Base-by-base conservation (phyloP, 2,329 filamentous ascomycete genomes). In the Talaromyces sp. region DNA sequence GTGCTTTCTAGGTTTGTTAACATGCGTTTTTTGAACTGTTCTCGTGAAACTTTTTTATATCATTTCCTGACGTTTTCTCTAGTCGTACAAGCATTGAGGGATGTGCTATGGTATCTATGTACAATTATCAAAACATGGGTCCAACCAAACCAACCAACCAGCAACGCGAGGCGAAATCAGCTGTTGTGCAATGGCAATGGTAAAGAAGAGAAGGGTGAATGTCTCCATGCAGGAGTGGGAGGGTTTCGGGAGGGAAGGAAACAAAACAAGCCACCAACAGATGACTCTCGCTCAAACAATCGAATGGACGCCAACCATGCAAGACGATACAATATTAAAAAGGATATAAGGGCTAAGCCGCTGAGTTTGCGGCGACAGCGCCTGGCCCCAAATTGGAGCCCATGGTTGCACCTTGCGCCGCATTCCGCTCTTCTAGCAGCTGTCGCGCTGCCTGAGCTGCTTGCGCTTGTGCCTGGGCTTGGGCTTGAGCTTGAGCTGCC, bases 401-500 rank as follows among this genome's bases (percentile, higher is more conserved):
- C 67, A 67, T 67, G 56, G 69, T 64, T 27, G 69, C 41, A 49
- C 62, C 66, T 59, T 70, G 68, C 35, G 69, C 63, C 35, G 70
- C 63, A 56, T 64, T 60, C 62, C 72, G 71, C 27, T 75, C 74
- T 35, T 64, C 70, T 61, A 73, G 75, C 66, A 77, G 64, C 61
- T 75, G 72, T 65, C 73, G 67, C 43, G 69, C 70, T 24, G 67
- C 66, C 64, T 73, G 72, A 27, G 70, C 71, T 9, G 63, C 63
- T 55, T 67, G 65, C 14, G 66, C 66, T 56, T 67, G 74, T 29
- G 69, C 70, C 69, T 67, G 68, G 35, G 74, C 72, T 61, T 76
- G 74, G 35, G 73, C 73, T 58, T 72, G 70, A 35, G 70, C 73
- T 65, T 77, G 75, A 61, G 73, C 74, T 55, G 75, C 75, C 65